Evolutionary conservation across 805 yeast genomes (phyloP), one percentile per base, ranked within the genome.

Genomic region (Saturnispora diversa): DNA sequence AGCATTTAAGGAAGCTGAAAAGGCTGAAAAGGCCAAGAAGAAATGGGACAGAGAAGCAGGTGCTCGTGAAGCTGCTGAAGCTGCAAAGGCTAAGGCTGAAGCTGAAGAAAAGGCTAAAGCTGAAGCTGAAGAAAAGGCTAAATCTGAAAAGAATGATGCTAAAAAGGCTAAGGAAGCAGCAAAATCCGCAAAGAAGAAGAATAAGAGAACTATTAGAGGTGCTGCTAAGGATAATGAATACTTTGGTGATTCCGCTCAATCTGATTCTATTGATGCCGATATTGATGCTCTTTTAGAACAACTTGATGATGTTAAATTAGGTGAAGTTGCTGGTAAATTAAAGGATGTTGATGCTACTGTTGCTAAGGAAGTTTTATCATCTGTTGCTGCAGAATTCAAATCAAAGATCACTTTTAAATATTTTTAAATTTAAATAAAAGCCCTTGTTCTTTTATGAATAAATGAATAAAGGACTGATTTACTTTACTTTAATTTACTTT

Each of bases 21-120:
- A 84, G 77, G 80, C 80, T 63, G 97, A 84, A 63, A 90, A 90
- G 74, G 98, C 84, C 60, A 78, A 77, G 64, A 77, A 72, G 73
- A 92, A 90, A 68, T 90, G 97, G 97, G 97, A 92, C 65, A 84
- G 80, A 64, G 97, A 88, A 65, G 95, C 97, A 40, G 97, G 96
- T 53, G 78, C 94, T 24, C 84, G 97, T 72, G 80, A 86, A 62
- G 97, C 94, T 50, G 96, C 95, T 47, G 98, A 86, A 65, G 83
- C 74, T 59, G 94, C 90, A 37, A 80, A 83, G 61, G 78, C 77
- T 44, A 81, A 80, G 66, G 81, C 80, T 60, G 96, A 84, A 54
- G 94, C 83, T 39, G 97, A 84, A 55, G 96, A 85, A 57, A 77
- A 69, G 50, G 84, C 82, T 51, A 77, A 77, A 53, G 78, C 75